Conservation (phyloP, 768 basidiomycete species). For the Leccinellum luteum region DNA sequence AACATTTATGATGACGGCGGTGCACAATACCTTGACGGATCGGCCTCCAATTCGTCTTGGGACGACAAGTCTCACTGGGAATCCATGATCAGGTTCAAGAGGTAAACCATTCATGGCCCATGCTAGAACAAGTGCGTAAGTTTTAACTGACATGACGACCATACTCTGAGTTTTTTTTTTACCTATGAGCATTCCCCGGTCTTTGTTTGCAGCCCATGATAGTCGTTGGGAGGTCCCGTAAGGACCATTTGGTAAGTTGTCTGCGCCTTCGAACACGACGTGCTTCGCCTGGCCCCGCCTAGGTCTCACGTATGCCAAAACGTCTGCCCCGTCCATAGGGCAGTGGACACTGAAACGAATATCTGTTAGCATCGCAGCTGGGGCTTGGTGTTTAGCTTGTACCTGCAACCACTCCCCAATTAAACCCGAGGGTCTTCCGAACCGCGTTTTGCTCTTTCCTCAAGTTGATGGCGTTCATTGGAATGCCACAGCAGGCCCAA, state of each 20-base stretch:
- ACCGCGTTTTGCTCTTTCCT: constrained; percentile 66
- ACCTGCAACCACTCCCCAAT: constrained; percentile 51
- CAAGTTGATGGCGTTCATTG: neutral
- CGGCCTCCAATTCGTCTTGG: constrained; percentile 64
- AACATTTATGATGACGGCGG: neutral
- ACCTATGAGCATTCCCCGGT: constrained; percentile 50
- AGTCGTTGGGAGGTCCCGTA: constrained; percentile 55
- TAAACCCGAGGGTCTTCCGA: constrained; percentile 53
- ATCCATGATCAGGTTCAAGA: constrained; percentile 63
- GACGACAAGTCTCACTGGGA: constrained; percentile 59
- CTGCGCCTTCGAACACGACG: constrained; percentile 59
- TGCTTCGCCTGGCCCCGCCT: constrained; percentile 38
- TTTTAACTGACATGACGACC: neutral
- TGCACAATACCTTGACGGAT: constrained; percentile 38
- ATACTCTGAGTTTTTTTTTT: constrained; percentile 7
- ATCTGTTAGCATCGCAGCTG: neutral
- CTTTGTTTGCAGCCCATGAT: constrained; percentile 43
- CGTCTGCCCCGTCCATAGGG: constrained; percentile 59
- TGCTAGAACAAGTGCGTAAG: constrained; percentile 15
- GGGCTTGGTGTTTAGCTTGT: neutral
- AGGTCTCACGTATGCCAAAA: constrained; percentile 47
- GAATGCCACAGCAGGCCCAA: too few species aligned
- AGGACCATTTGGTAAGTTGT: constrained; percentile 54
- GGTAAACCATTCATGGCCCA: constrained; percentile 63
- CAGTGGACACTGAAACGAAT: constrained; percentile 40